These are phyloP conservation scores for Bjerkandera adusta DNA, from an alignment of 1,284 basidiomycete genomes.

Conservation along the genomic window DNA sequence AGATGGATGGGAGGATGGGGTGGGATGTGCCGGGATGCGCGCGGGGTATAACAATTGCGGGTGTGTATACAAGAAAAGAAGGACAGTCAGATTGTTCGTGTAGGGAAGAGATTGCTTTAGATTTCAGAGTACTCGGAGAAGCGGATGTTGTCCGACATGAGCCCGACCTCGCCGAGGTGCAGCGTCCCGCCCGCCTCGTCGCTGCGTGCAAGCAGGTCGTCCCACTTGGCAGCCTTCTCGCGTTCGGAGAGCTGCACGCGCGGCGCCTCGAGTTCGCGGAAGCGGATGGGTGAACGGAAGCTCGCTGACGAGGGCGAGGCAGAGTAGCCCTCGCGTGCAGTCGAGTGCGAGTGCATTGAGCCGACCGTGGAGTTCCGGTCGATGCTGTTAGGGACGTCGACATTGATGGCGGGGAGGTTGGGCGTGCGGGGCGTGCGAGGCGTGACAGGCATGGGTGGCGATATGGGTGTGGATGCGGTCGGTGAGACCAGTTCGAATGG, in stretches of 20 bases:
- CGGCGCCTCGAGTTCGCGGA: conserved; percentile 45
- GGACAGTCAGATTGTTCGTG: background rate
- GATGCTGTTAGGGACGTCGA: conserved; percentile 19
- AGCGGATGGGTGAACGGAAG: conserved; percentile 36
- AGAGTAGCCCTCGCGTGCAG: conserved; percentile 19
- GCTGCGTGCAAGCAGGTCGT: conserved; percentile 61
- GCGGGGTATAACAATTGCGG: conserved; percentile 1
- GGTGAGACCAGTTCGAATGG: conserved; percentile 21
- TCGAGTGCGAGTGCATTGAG: conserved; percentile 12
- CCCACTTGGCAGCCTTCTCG: conserved; percentile 70
- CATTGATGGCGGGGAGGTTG: conserved; percentile 18
- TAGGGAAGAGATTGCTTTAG: background rate
- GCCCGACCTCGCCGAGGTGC: conserved; percentile 43
- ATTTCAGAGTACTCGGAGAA: conserved; percentile 30
- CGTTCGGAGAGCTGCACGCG: conserved; percentile 48
- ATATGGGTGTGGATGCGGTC: conserved; percentile 17
- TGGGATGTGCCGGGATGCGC: background rate
- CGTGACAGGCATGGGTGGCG: conserved; percentile 21
- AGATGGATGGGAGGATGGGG: background rate
- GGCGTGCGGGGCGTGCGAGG: conserved; percentile 23
- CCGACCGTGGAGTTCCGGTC: conserved; percentile 16
- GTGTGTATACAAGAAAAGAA: background rate
- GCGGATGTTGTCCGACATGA: conserved; percentile 44
- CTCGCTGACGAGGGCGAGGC: conserved; percentile 20
- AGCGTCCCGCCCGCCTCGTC: conserved; percentile 68